Base-by-base conservation (phyloP, 805 yeast species). In the Starmerella sirachaensis region DNA sequence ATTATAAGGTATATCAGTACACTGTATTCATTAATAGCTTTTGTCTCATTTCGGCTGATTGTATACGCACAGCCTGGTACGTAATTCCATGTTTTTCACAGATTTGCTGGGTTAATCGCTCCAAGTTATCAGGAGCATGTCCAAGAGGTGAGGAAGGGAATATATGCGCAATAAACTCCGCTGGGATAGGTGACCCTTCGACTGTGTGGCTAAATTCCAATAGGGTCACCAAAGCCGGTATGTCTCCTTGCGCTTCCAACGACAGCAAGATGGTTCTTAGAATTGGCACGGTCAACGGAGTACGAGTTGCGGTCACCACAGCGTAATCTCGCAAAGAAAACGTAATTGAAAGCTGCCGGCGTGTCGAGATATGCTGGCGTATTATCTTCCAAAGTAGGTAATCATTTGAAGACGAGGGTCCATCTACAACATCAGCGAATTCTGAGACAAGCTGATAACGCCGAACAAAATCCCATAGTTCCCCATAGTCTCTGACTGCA, bases 151-250 rank as follows among this genome's bases (percentile, higher is more conserved):
- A n/a, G n/a, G n/a, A n/a, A n/a, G n/a, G n/a, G n/a, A n/a, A n/a
- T n/a, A n/a, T n/a, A n/a, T n/a, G n/a, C n/a, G n/a, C n/a, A n/a
- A n/a, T n/a, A n/a, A n/a, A n/a, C n/a, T n/a, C n/a, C n/a, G n/a
- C n/a, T n/a, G n/a, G n/a, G n/a, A n/a, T n/a, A n/a, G n/a, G n/a
- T n/a, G n/a, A n/a, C n/a, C n/a, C n/a, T n/a, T n/a, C n/a, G n/a
- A n/a, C n/a, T n/a, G n/a, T n/a, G n/a, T n/a, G n/a, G n/a, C n/a
- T 35, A 23, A 18, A 42, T 21, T 35, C 34, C 1, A 39, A 22
- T n/a, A 42, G 13, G 3, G 40, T 18, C 4, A 29, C 33, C 1
- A 34, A n/a, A 9, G 41, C 43, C 7, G 40, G 41, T 2, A 35
- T 7, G 14, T 42, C 46, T 6, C 36, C 35, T 6, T 29, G 29